phyloP scores from a whole-genome alignment of 805 yeast genomes.

The Yarrowia osloensis region DNA sequence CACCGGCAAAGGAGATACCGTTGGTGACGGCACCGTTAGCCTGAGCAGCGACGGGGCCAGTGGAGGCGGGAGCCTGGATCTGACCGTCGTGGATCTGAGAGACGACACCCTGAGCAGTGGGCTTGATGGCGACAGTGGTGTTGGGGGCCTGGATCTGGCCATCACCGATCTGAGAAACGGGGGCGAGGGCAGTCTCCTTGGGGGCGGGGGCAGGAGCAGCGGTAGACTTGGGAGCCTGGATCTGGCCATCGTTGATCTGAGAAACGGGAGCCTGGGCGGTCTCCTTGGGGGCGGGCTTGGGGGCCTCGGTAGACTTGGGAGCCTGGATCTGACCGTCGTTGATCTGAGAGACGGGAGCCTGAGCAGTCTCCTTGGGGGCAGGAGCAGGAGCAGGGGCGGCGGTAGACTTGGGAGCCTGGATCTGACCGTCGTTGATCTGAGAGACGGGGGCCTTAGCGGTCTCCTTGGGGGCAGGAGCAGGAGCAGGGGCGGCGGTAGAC shows the following conservation, averaged over 20 bases:
- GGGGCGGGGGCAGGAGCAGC: conserved; percentile 13
- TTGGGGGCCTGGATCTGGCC: conserved; percentile 30
- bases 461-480: conserved; percentile 15
- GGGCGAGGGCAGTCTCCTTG: conserved; percentile 23
- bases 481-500: background rate
- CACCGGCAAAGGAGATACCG: conserved; percentile 27
- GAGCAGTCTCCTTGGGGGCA: conserved; percentile 10
- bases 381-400: conserved; percentile 7
- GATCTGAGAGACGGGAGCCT: conserved; percentile 25
- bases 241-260: conserved; percentile 26
- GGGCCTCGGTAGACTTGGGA: conserved; percentile 7
- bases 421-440: conserved; percentile 26
- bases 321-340: conserved; percentile 30
- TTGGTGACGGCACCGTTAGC: conserved; percentile 23
- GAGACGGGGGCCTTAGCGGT: conserved; percentile 21
- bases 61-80: conserved; percentile 27
- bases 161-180: conserved; percentile 21
- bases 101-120: conserved; percentile 15
- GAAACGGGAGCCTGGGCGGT: conserved; percentile 26
- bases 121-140: conserved; percentile 18
- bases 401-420: conserved; percentile 25
- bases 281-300: conserved; percentile 10
- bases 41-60: conserved; percentile 19
- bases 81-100: conserved; percentile 24
- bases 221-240: conserved; percentile 23